Base-by-base conservation (phyloP, 2,329 filamentous ascomycete genomes). In the Ascochyta clinopodiicola region DNA sequence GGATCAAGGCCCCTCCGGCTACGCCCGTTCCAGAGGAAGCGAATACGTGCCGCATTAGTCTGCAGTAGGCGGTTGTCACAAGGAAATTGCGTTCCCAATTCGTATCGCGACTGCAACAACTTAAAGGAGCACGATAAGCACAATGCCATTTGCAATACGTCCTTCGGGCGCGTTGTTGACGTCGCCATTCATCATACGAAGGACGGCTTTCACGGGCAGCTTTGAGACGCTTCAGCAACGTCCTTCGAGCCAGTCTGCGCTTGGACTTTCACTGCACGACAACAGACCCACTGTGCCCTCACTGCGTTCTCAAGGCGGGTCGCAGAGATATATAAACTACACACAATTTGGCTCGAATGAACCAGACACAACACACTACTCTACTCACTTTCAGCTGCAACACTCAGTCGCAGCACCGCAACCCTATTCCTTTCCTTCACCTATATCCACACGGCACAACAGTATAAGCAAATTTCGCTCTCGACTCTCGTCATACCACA, bases 1-100 rank as follows among this genome's bases (percentile, higher is more conserved):
- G 51, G 51, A 36, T 56, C 44, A 42, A 46, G 31, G 25, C 17
- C 22, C 39, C 43, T 44, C 51, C 51, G 47, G 51, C 56, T 58
- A 27, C 34, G 32, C 53, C 46, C 46, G 34, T 38, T 32, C 35
- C 31, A 36, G 29, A 17, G 17, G 34, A 44, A 44, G 48, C 49
- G 36, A 50, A 40, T n/a, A 42, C 44, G 29, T 45, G 40, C 40
- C 21, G 45, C 46, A 31, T 46, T 56, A 56, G 52, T 29, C 40
- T n/a, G 40, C 42, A 24, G 31, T n/a, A 46, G 51, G 52, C 42
- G 40, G 42, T 37, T 46, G 36, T 56, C 46, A 56, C 52, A 51
- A 56, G 52, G 42, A 56, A 56, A 50, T 46, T 25, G 36, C 46
- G 42, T 31, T 36, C 46, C 13, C 17, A 21, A 2, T 43, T 34